Evolutionary conservation across 2,329 filamentous ascomycete genomes (phyloP).

Genomic region (Neofusicoccum parvum): DNA sequence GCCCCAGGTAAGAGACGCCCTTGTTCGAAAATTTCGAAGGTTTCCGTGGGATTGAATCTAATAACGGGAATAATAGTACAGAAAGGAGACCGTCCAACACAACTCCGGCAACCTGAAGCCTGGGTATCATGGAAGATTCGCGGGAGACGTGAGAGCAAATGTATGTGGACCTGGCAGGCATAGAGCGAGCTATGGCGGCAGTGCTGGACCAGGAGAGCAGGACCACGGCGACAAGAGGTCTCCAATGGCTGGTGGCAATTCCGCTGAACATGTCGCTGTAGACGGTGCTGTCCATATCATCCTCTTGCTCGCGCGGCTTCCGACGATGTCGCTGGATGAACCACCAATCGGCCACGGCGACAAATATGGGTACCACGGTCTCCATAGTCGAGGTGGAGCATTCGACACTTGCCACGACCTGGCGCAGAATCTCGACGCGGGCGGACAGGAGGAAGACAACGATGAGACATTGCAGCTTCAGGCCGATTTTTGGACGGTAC

Average conservation of each 20-base stretch:
- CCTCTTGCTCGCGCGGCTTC: background rate
- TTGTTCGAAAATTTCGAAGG: background rate
- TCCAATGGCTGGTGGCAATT: background rate
- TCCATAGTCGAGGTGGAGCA: slow-evolving; percentile 26
- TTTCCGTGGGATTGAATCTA: background rate
- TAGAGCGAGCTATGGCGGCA: background rate
- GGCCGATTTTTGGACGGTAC: background rate
- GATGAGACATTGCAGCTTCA: slow-evolving; percentile 20
- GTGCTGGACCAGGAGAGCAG: slow-evolving; percentile 8
- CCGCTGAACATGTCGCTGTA: background rate
- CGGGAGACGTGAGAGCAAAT: slow-evolving; percentile 4
- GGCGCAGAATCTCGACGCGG: slow-evolving; percentile 36
- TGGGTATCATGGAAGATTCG: slow-evolving; percentile 29
- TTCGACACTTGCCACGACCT: slow-evolving; percentile 34
- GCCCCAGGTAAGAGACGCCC: background rate
- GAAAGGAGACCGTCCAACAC: slow-evolving; percentile 32
- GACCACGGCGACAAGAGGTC: background rate
- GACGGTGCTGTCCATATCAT: slow-evolving; percentile 8
- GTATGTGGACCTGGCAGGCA: slow-evolving; percentile 2
- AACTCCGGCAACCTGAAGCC: slow-evolving; percentile 35
- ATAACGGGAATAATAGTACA: slow-evolving; percentile 28
- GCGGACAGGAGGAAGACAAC: slow-evolving; percentile 34
- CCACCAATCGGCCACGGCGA: slow-evolving; percentile 13
- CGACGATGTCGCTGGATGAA: background rate
- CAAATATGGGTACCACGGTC: background rate